Conservation (phyloP, 495 filamentous ascomycete species). For the Penicillium lividum region DNA sequence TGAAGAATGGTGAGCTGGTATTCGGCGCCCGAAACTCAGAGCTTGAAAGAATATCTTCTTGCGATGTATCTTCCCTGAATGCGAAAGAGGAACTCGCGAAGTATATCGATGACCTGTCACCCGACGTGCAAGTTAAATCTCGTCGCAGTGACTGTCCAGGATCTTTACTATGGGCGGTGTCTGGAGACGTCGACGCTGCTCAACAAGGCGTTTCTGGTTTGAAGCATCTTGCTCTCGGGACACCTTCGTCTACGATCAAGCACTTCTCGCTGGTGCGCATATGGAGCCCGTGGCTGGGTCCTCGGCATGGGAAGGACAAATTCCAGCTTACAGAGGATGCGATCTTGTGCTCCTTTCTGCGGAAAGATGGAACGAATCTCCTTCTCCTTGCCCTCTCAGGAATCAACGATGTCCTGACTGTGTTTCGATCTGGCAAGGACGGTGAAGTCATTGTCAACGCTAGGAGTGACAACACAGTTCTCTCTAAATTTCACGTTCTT, state of each 20-base stretch:
- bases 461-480: slow-evolving; percentile 62
- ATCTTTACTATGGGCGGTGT: slow-evolving; percentile 70
- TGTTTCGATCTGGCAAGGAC: slow-evolving; percentile 63
- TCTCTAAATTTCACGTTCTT: slow-evolving; percentile 62
- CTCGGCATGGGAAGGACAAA: slow-evolving; percentile 71
- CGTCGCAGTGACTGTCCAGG: slow-evolving; percentile 67
- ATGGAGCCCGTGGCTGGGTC: slow-evolving; percentile 83
- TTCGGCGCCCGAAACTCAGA: slow-evolving; percentile 17
- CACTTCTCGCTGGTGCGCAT: slow-evolving; percentile 82
- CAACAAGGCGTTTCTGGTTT: slow-evolving; percentile 56
- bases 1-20: slow-evolving; percentile 64
- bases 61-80: slow-evolving; percentile 18
- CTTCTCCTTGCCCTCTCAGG: slow-evolving; percentile 84
- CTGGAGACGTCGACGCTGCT: slow-evolving; percentile 54
- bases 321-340: slow-evolving; percentile 75
- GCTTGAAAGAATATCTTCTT: slow-evolving; percentile 3
- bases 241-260: slow-evolving; percentile 54
- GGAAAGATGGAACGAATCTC: slow-evolving; percentile 70
- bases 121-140: slow-evolving; percentile 55
- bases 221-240: slow-evolving; percentile 60
- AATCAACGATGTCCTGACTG: slow-evolving; percentile 66
- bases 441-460: slow-evolving; percentile 71
- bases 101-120: slow-evolving; percentile 62
- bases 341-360: slow-evolving; percentile 78
- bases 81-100: slow-evolving; percentile 50